These are phyloP conservation scores for Vitis hybrid DNA, from an alignment of 177 flowering plant species.

Conservation along the genomic window DNA sequence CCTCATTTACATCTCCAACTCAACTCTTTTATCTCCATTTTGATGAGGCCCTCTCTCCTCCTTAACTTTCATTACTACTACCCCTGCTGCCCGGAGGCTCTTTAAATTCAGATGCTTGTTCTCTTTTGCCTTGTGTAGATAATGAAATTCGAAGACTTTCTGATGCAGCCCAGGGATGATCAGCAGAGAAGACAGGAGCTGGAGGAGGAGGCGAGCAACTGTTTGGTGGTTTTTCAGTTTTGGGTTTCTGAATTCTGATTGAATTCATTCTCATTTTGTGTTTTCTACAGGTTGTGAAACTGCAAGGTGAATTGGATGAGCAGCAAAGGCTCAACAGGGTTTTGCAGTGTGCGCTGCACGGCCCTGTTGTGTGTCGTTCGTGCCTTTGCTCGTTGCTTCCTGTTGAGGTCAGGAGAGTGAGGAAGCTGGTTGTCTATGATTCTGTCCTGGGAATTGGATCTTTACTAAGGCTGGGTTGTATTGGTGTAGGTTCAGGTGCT, in stretches of 20 bases:
- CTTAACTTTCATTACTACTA: not conserved
- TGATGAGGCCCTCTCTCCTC: not conserved
- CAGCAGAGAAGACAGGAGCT: slow-evolving; percentile 46
- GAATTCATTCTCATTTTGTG: not conserved
- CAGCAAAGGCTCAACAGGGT: slow-evolving; percentile 48
- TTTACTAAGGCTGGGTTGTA: not conserved
- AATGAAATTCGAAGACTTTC: slow-evolving; percentile 77
- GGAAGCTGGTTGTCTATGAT: not conserved
- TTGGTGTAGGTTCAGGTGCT: slow-evolving; percentile 63
- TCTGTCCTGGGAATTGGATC: no score
- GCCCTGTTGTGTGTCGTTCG: slow-evolving; percentile 40
- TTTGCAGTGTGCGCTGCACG: slow-evolving; percentile 49
- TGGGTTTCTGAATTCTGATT: not conserved
- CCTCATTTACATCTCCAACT: no score
- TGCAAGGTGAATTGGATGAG: slow-evolving; percentile 51
- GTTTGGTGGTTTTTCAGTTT: not conserved
- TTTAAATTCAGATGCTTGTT: not conserved
- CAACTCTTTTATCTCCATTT: no score
- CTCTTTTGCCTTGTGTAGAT: not conserved
- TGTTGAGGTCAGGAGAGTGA: slow-evolving; percentile 36
- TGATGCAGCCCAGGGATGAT: slow-evolving; percentile 50
- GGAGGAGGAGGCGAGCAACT: slow-evolving; percentile 52
- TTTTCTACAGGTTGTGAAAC: slow-evolving; percentile 47
- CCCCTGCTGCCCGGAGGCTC: slow-evolving; percentile 10
- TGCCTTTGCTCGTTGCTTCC: slow-evolving; percentile 45